Conservation (phyloP, 345 rosid genomes). For the Dipteronia dyeriana region DNA sequence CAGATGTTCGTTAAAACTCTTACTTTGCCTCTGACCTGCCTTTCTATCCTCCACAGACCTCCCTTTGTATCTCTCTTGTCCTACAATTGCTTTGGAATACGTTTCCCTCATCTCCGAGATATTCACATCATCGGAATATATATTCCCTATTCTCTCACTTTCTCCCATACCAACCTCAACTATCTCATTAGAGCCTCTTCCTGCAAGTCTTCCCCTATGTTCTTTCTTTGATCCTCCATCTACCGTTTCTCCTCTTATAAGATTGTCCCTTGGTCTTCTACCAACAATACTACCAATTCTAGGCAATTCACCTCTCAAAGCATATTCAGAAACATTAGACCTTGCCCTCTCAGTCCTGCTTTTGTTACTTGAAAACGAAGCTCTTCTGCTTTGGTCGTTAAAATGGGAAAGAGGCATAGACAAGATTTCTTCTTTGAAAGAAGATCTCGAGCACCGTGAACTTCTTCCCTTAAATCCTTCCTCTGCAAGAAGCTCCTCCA, state of each 20-base stretch:
- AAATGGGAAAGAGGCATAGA: conserved; percentile 23
- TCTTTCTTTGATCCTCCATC: conserved; percentile 23
- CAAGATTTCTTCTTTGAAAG: conserved; percentile 32
- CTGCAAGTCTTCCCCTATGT: conserved; percentile 16
- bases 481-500: conserved; percentile 63
- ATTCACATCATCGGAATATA: conserved; percentile 31
- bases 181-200: conserved; percentile 34
- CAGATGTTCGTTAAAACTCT: conserved; percentile 25
- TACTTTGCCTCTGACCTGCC: conserved; percentile 18
- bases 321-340: conserved; percentile 37
- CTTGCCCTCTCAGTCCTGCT: conserved; percentile 39
- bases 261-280: conserved; percentile 35
- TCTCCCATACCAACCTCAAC: conserved; percentile 43
- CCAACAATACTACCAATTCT: conserved; percentile 20
- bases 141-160: conserved; percentile 30
- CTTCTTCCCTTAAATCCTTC: conserved; percentile 60
- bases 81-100: conserved; percentile 19
- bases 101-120: conserved; percentile 24
- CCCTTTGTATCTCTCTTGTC: conserved; percentile 11
- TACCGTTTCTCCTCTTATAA: conserved; percentile 30
- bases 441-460: conserved; percentile 39
- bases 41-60: conserved; percentile 26
- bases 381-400: conserved; percentile 21
- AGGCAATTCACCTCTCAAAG: conserved; percentile 30
- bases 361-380: conserved; percentile 32